phyloP scores from a whole-genome alignment of 2,329 filamentous ascomycete species.

The Neonectria coccinea region DNA sequence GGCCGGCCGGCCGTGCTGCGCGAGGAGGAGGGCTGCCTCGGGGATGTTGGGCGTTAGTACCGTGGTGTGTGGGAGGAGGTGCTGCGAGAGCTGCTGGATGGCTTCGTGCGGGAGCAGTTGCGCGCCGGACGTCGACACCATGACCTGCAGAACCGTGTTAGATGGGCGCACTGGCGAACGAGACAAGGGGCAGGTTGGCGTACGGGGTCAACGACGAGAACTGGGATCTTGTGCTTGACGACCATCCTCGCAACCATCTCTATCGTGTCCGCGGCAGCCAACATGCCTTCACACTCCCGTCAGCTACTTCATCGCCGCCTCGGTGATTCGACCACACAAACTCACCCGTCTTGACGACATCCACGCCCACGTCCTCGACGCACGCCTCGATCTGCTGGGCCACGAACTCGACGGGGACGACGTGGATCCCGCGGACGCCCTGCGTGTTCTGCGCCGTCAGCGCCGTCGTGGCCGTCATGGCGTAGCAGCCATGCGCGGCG shows the following conservation, averaged over 20 bases:
- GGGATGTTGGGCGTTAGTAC: conserved; percentile 83
- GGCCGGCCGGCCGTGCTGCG: conserved; percentile 58
- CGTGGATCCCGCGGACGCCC: conserved; percentile 84
- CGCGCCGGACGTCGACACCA: conserved; percentile 87
- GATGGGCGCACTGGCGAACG: conserved; percentile 16
- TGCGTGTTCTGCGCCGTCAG: conserved; percentile 96
- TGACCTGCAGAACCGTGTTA: conserved; percentile 70
- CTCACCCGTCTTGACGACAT: conserved; percentile 92
- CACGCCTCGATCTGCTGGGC: conserved; percentile 87
- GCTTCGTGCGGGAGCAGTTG: conserved; percentile 74
- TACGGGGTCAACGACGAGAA: conserved; percentile 55
- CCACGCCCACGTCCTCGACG: conserved; percentile 84
- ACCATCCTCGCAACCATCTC: conserved; percentile 50
- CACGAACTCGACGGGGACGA: conserved; percentile 82
- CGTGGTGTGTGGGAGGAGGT: conserved; percentile 74
- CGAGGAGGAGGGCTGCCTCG: conserved; percentile 75
- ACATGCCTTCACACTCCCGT: conserved; percentile 50
- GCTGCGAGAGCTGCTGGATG: conserved; percentile 67
- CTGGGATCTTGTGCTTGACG: conserved; percentile 46
- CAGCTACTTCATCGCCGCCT: neutral
- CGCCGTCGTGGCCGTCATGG: conserved; percentile 94
- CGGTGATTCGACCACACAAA: conserved; percentile 17
- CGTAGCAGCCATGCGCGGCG: conserved; percentile 91
- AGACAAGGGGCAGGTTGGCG: conserved; percentile 1
- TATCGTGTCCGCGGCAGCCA: conserved; percentile 53